Evolutionary conservation across 2,329 filamentous ascomycete genomes (phyloP), one percentile per base, ranked within the genome.

Genomic region (Graphium sp.): DNA sequence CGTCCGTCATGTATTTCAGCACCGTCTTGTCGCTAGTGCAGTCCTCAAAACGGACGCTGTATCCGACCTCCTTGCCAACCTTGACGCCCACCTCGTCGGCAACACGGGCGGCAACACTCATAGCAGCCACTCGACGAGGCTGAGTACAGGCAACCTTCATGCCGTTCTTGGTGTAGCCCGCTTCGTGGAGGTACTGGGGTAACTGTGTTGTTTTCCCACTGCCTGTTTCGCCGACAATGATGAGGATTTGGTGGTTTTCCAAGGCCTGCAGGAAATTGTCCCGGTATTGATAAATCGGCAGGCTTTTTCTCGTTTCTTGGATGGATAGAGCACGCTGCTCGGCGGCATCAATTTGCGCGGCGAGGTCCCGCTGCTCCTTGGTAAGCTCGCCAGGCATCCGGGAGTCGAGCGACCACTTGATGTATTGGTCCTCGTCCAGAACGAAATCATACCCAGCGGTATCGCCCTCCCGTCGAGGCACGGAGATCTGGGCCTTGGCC

Each of bases 1-100:
- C 89, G 44, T 98, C 89, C 0, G 89, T 98, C 79, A 92, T 87
- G 52, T 93, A 95, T 50, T 93, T 91, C 31, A 98, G 55, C 6
- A 87, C 62, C 0, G 89, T 95, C 54, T 92, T 91, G 42, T 92
- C 83, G 46, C 73, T 82, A 0, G 84, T 92, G 37, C 75, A 74
- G 50, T 94, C 82, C 47, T 98, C 89, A 42, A 95, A 98, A 35
- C 89, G 79, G 40, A 98, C 92, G 0, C 77, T 76, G 48, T 94
- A 98, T 11, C 89, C 89, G 16, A 95, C 87, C 45, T 94, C 83
- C 36, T 82, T 79, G 1, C 89, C 89, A 8, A 95, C 57, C 47
- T 87, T 85, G 34, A 83, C 77, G 1, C 80, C 84, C 57, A 92
- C 80, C 47, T 98, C 89, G 32, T 95, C 85, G 0, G 87, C 82